Percentiles rank a stretch among this genome's conserved stretches.
These are phyloP conservation scores for Pyrrhoderma noxium DNA, from an alignment of 1,284 basidiomycete species.

Conservation along the genomic window DNA sequence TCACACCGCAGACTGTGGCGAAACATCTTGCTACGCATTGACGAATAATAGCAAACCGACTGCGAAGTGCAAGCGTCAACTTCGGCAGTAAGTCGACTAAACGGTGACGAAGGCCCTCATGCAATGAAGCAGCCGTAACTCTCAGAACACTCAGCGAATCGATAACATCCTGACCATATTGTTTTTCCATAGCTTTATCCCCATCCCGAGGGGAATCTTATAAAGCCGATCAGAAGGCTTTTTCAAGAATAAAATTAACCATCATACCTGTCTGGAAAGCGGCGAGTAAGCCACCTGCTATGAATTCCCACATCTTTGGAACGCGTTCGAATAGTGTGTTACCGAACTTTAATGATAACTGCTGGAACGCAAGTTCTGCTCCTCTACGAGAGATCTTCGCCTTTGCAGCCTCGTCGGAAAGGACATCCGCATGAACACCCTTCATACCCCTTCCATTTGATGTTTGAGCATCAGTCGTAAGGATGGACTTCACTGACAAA, in stretches of 20 bases:
- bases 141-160: slow-evolving; percentile 90
- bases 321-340: slow-evolving; percentile 65
- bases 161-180: slow-evolving; percentile 85
- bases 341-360: slow-evolving; percentile 78
- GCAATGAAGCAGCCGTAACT: slow-evolving; percentile 72
- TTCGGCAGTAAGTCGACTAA: slow-evolving; percentile 71
- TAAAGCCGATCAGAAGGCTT: slow-evolving; percentile 16
- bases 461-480: slow-evolving; percentile 24
- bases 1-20: slow-evolving; percentile 80
- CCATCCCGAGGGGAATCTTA: slow-evolving; percentile 48
- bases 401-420: slow-evolving; percentile 46
- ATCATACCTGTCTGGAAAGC: slow-evolving; percentile 59
- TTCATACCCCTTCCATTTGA: slow-evolving; percentile 40
- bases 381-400: slow-evolving; percentile 70
- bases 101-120: slow-evolving; percentile 61
- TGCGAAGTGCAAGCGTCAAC: slow-evolving; percentile 72
- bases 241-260: not conserved
- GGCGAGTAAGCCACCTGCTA: slow-evolving; percentile 71
- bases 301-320: slow-evolving; percentile 92
- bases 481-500: slow-evolving; percentile 55
- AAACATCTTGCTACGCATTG: slow-evolving; percentile 84
- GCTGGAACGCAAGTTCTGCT: slow-evolving; percentile 76
- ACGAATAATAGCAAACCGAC: slow-evolving; percentile 83
- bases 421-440: slow-evolving; percentile 36
- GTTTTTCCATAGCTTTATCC: slow-evolving; percentile 59